phyloP scores from a whole-genome alignment of 2,329 filamentous ascomycete species.

The Fusarium succisae region DNA sequence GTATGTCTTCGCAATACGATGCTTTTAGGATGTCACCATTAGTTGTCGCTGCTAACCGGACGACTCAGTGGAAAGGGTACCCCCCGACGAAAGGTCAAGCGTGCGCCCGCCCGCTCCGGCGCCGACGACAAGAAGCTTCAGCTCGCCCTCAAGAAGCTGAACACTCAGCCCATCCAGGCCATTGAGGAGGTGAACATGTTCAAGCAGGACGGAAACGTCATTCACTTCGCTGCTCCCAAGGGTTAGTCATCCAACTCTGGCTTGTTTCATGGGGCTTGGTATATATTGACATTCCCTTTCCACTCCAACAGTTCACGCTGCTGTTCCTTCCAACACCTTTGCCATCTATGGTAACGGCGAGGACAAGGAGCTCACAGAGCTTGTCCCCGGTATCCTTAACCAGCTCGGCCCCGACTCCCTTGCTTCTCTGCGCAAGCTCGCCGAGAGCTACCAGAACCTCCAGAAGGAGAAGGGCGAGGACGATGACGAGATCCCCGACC shows the following conservation, averaged over 20 bases:
- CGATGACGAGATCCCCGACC: constrained; percentile 96
- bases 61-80: constrained; percentile 88
- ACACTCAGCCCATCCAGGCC: constrained; percentile 98
- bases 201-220: constrained; percentile 99
- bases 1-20: constrained; percentile 46
- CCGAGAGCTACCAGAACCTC: constrained; percentile 99
- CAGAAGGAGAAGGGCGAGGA: constrained; percentile 87
- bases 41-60: constrained; percentile 43
- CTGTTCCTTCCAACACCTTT: constrained; percentile 98
- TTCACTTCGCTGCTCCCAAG: constrained; percentile 98
- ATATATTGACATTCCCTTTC: constrained; percentile 30
- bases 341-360: constrained; percentile 99
- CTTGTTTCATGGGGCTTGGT: constrained; percentile 31
- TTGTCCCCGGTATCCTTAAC: constrained; percentile 99
- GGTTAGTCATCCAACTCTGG: constrained; percentile 66
- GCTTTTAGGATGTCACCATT: constrained; percentile 21
- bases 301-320: constrained; percentile 80
- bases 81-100: constrained; percentile 97
- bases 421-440: constrained; percentile 95
- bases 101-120: constrained; percentile 89
- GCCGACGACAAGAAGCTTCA: constrained; percentile 99
- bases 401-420: constrained; percentile 98
- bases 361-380: constrained; percentile 99
- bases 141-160: constrained; percentile 97
- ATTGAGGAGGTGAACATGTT: constrained; percentile 99